Evolutionary conservation across 2,329 filamentous ascomycete species (phyloP), one percentile per base, ranked within the genome.

Genomic region (Beauveria rudraprayagi): DNA sequence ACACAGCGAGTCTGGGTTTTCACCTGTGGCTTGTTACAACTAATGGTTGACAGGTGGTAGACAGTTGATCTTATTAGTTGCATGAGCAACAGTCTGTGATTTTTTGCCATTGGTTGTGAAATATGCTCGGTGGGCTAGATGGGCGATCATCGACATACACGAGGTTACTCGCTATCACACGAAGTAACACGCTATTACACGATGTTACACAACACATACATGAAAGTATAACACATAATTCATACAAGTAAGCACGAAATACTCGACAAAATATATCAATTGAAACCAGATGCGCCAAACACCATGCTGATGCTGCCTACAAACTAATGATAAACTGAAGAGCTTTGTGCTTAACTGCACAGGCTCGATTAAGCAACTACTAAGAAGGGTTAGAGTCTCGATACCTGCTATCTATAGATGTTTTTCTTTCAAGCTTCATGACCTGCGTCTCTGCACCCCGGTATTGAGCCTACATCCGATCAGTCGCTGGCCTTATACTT

Each of bases 401-500:
- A 58, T 62, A 54, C 28, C 55, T 58, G 28, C 50, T 55, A 53
- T 62, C 22, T 62, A 58, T 41, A n/a, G 14, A 24, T 51, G 10
- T 19, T 44, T 26, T 6, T 9, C n/a, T 17, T 26, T 16, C 26
- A n/a, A 41, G 11, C 19, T 56, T 16, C 17, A 1, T 24, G 10
- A 16, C 40, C 10, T 24, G 5, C 5, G 28, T 5, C 50, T 19
- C 19, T 19, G 40, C 24, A 37, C 41, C 16, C 26, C 28, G 19
- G 10, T n/a, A 11, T 24, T 14, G 41, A 17, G n/a, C 41, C 1
- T 30, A 9, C 50, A 2, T 3, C 5, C n/a, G 14, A n/a, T 68
- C 70, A 83, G 70, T 86, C 83, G 57, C 75, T 83, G 22, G 84
- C 82, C 72, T 82, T 84, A 72, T 85, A 89, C 76, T 83, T 83